phyloP scores from a whole-genome alignment of 2,329 filamentous ascomycete species.

The Cordyceps cicadae region DNA sequence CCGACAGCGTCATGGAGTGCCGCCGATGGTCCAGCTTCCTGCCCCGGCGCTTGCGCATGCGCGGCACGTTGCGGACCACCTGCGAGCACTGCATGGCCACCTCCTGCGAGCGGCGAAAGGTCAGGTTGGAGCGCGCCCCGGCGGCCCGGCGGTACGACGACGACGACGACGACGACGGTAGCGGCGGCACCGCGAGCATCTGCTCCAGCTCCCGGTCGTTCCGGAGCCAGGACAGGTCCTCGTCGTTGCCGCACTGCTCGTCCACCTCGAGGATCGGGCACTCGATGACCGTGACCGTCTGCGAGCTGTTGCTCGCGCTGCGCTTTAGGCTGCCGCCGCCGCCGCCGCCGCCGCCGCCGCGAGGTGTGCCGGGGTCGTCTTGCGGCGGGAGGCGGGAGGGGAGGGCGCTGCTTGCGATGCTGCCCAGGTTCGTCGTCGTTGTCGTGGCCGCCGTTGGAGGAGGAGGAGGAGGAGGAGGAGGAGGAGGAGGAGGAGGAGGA shows the following conservation, averaged over 20 bases:
- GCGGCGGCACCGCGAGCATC: background rate
- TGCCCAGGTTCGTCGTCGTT: background rate
- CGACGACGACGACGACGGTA: too few relatives aligned
- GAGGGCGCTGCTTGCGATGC: background rate
- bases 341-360: background rate
- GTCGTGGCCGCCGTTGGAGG: background rate
- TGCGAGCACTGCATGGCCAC: constrained; percentile 15
- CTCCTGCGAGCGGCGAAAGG: constrained; percentile 15
- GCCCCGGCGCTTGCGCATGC: constrained; percentile 16
- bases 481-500: background rate
- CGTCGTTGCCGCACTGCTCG: constrained; percentile 20
- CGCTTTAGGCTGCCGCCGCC: background rate
- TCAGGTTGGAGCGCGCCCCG: background rate
- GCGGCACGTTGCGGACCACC: constrained; percentile 17
- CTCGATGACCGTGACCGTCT: background rate
- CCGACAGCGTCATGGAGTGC: constrained; percentile 4
- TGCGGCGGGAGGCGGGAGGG: background rate
- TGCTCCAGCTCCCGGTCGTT: constrained; percentile 1
- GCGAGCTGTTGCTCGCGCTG: constrained; percentile 4
- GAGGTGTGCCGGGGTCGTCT: background rate
- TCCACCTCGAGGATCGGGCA: constrained; percentile 20
- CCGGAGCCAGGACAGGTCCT: constrained; percentile 21
- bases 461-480: background rate
- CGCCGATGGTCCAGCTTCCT: constrained; percentile 10
- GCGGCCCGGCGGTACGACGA: background rate